Evolutionary conservation across 2,329 filamentous ascomycete genomes (phyloP), one percentile per base, ranked within the genome.

Genomic region (Venturia effusa): DNA sequence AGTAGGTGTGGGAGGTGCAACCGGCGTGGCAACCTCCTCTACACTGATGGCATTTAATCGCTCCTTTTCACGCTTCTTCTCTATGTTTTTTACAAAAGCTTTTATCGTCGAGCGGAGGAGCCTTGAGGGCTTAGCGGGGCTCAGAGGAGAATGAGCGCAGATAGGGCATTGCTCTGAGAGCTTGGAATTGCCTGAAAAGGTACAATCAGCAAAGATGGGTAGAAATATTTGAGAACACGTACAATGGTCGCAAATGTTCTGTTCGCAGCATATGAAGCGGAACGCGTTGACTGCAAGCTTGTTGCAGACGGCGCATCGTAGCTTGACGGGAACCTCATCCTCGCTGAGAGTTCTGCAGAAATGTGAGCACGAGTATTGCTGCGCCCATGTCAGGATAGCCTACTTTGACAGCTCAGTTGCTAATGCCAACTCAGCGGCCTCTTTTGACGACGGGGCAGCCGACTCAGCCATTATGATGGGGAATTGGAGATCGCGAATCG

Each of bases 271-370:
- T 1, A 92, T 90, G 34, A 97, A 81, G 67, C 92, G 89, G 74
- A 91, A 96, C 10, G 93, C 90, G 74, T 97, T 95, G 68, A 96
- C 80, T 37, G 92, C 92, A 65, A 97, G 82, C 75, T 90, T 92
- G 78, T 89, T 94, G 78, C 94, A 99, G 69, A 91, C 90, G 62
- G 91, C 91, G 80, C 94, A 99, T 76, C 92, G 89, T 67, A 99
- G 83, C 81, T 96, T 97, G 71, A 92, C 91, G n/a, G 94, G 94
- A 65, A 97, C 92, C 67, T 94, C 90, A 70, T 93, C 90, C 68
- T 88, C 84, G 24, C 85, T 80, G 66, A 96, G 81, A 61, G 89
- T 88, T 74, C 91, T 95, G 72, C 32, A 43, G 13, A 57, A 11
- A 4, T n/a, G 51, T 57, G 11, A 57, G 51, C 51, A 57, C 15